A percentile compares a stretch with the other conserved stretches of the same genome.
Evolutionary conservation across 2,329 filamentous ascomycete genomes (phyloP).

Genomic region (Alternaria dauci): DNA sequence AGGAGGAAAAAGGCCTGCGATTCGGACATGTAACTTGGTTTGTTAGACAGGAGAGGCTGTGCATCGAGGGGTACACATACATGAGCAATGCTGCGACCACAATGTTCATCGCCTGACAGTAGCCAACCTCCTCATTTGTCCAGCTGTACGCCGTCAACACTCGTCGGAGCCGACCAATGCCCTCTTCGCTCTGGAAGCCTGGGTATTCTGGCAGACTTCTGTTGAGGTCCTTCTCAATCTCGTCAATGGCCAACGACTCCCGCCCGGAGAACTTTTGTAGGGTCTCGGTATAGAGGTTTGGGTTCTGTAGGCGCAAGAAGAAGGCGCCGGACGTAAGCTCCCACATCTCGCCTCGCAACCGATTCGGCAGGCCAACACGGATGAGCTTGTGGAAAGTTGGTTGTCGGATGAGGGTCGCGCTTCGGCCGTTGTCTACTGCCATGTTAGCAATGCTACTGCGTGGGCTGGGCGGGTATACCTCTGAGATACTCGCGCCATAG

Average conservation of each 20-base stretch:
- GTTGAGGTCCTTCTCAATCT: slow-evolving; percentile 98
- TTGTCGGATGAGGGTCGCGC: slow-evolving; percentile 89
- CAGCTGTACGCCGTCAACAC: slow-evolving; percentile 98
- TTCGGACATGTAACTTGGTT: slow-evolving; percentile 86
- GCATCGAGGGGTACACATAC: slow-evolving; percentile 53
- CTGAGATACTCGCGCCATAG: slow-evolving; percentile 96
- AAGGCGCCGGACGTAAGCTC: slow-evolving; percentile 92
- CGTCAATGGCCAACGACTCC: slow-evolving; percentile 94
- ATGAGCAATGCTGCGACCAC: slow-evolving; percentile 97
- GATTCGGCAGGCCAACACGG: slow-evolving; percentile 91
- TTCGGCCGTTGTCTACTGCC: slow-evolving; percentile 81
- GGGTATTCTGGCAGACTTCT: slow-evolving; percentile 96
- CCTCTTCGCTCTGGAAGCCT: slow-evolving; percentile 95
- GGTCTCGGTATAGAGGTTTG: slow-evolving; percentile 83
- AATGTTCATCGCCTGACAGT: slow-evolving; percentile 99
- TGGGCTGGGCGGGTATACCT: slow-evolving; percentile 46
- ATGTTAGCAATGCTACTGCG: slow-evolving; percentile 21
- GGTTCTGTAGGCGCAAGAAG: slow-evolving; percentile 85
- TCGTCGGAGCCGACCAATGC: slow-evolving; percentile 85
- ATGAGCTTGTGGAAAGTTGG: slow-evolving; percentile 98
- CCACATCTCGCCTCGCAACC: slow-evolving; percentile 93
- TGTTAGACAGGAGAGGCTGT: slow-evolving; percentile 36
- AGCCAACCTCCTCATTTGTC: slow-evolving; percentile 94
- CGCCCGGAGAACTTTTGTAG: slow-evolving; percentile 82
- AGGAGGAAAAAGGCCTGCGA: slow-evolving; percentile 94